Base-by-base conservation (phyloP, 2,329 filamentous ascomycete species). In the Aspergillus bombycis region DNA sequence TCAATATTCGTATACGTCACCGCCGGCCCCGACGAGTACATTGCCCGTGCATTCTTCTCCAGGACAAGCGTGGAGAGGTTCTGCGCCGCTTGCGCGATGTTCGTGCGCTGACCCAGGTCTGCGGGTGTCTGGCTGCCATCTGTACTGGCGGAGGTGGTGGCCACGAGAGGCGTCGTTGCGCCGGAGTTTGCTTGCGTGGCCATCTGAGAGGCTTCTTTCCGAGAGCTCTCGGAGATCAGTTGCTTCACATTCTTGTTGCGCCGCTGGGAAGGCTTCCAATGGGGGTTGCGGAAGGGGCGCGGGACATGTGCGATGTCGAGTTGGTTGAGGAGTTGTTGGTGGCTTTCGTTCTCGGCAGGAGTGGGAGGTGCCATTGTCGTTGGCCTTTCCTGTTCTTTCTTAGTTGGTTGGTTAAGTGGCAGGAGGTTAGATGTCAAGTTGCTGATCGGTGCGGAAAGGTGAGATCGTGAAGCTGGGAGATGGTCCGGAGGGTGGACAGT, bases 241-340 rank as follows among this genome's bases (percentile, higher is more conserved):
- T 96, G 92, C 80, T 98, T 98, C 80, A 98, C 90, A 79, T 97
- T 98, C 84, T 99, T 99, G 87, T 99, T 99, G 79, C 95, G 92
- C 58, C 95, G 93, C 79, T 94, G 91, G 69, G 94, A 93, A 19
- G 95, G 93, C 75, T 92, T 93, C 95, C 95, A 99, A 77, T 88
- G 82, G 3, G 91, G 84, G 76, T 93, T 97, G 78, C 94, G 94
- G 84, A 97, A 99, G 73, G 89, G 91, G 81, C 96, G 96, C 72
- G 89, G 89, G 75, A 92, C 88, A 64, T 89, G 87, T 78, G 95
- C 90, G 73, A 97, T 93, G 83, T 99, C 95, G 74, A 98, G 91
- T 77, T 91, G 84, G 79, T 97, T 93, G 70, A 99, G 89, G 65
- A 98, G 90, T 70, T 88, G 86, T 77, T 92, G 91, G 76, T 98